These are phyloP conservation scores for Phytophthora niederhauseri DNA, from an alignment of 352 stramenopile genomes.

Conservation along the genomic window DNA sequence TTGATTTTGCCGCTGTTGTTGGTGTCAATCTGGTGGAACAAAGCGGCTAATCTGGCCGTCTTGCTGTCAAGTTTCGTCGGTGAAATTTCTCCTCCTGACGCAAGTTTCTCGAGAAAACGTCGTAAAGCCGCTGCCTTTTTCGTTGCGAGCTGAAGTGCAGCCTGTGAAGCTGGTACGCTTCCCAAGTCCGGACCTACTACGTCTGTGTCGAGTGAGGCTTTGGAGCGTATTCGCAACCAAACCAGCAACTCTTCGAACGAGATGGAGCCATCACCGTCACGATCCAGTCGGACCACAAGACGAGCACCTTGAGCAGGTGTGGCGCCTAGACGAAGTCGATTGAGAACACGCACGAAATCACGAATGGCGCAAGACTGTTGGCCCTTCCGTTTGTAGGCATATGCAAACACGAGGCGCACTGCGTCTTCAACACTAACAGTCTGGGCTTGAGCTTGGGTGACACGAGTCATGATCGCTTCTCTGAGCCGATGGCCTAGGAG, in stretches of 20 bases:
- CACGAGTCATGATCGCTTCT: conserved; percentile 46
- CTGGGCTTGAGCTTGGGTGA: conserved; percentile 43
- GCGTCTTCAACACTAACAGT: conserved; percentile 54
- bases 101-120: conserved; percentile 29
- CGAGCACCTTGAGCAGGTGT: conserved; percentile 54
- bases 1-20: conserved; percentile 66
- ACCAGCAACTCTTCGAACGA: conserved; percentile 75
- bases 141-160: conserved; percentile 18
- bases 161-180: neutral
- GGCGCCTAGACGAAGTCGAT: conserved; percentile 47
- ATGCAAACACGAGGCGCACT: conserved; percentile 57
- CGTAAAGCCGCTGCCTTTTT: conserved; percentile 25
- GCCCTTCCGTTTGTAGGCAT: conserved; percentile 41
- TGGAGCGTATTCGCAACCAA: conserved; percentile 56
- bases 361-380: conserved; percentile 32
- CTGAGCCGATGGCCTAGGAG: conserved; percentile 56
- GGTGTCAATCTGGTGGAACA: conserved; percentile 58
- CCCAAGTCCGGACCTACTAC: neutral
- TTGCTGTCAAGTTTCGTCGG: neutral
- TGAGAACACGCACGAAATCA: conserved; percentile 50
- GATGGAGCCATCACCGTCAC: conserved; percentile 53
- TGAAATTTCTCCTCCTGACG: neutral
- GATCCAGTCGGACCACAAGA: conserved; percentile 60
- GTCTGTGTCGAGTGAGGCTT: neutral
- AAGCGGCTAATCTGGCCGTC: conserved; percentile 22